These are phyloP conservation scores for Russula brevipes DNA, from an alignment of 768 basidiomycete genomes.

Conservation along the genomic window DNA sequence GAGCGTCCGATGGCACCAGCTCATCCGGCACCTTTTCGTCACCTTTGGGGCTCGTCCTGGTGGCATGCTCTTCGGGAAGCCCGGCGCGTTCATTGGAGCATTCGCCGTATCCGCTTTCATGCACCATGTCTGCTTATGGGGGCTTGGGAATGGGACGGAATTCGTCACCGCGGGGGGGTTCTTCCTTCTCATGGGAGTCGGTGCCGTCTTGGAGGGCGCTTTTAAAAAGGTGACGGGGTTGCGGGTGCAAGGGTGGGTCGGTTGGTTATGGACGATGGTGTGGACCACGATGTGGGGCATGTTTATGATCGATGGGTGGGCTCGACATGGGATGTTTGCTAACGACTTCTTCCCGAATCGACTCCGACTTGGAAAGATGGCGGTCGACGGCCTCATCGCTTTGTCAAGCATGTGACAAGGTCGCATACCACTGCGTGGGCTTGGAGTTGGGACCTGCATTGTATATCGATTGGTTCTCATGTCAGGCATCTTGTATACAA, in stretches of 20 bases:
- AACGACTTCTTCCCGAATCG: background rate
- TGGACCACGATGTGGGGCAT: background rate
- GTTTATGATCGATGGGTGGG: background rate
- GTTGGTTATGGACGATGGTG: background rate
- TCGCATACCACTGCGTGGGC: too few species aligned
- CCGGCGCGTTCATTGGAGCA: background rate
- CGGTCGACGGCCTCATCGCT: slow-evolving; percentile 37
- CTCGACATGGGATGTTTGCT: background rate
- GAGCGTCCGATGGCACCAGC: background rate
- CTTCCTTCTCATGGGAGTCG: background rate
- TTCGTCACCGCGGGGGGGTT: background rate
- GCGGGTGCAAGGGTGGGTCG: background rate
- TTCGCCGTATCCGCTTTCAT: background rate
- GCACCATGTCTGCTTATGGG: background rate
- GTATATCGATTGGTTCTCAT: too few species aligned
- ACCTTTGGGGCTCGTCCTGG: background rate
- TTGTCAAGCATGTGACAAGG: slow-evolving; percentile 32
- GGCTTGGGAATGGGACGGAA: background rate
- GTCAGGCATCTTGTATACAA: too few species aligned
- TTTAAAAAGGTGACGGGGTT: background rate
- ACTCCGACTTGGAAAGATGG: slow-evolving; percentile 23
- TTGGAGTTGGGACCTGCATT: too few species aligned
- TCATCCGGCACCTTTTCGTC: background rate
- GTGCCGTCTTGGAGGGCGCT: background rate
- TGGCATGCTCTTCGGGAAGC: background rate